Conservation (phyloP, 192 early-diverging fungal genomes). For the Podila verticillata region DNA sequence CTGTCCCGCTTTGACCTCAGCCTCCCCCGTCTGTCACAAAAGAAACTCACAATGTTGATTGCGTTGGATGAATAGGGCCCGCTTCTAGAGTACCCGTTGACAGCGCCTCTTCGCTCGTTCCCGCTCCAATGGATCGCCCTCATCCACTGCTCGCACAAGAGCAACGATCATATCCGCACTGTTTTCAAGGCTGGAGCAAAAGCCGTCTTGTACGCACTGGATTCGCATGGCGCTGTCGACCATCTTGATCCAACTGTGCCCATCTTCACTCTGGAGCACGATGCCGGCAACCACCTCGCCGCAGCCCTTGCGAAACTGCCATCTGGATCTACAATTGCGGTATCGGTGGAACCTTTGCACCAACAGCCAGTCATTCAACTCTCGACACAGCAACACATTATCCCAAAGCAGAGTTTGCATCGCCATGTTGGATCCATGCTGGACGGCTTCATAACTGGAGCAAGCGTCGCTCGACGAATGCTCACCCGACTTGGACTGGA, state of each 20-base stretch:
- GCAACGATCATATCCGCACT: not conserved
- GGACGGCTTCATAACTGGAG: not conserved
- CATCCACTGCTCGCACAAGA: not conserved
- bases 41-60: not conserved
- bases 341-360: too few relatives aligned
- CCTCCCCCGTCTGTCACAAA: not conserved
- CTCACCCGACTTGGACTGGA: too few relatives aligned
- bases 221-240: not conserved
- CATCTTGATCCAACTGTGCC: not conserved
- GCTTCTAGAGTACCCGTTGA: not conserved
- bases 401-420: not conserved
- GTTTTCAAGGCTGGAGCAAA: not conserved
- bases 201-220: not conserved
- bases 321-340: not conserved
- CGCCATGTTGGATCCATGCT: not conserved
- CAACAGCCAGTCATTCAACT: not conserved
- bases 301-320: not conserved
- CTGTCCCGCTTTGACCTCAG: not conserved
- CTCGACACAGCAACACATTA: not conserved
- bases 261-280: not conserved
- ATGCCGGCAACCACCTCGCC: not conserved
- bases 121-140: not conserved
- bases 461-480: not conserved
- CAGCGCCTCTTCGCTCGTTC: not conserved
- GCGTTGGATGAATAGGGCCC: not conserved